phyloP scores from a whole-genome alignment of 192 early-diverging fungal species.

The Gigaspora rosea region DNA sequence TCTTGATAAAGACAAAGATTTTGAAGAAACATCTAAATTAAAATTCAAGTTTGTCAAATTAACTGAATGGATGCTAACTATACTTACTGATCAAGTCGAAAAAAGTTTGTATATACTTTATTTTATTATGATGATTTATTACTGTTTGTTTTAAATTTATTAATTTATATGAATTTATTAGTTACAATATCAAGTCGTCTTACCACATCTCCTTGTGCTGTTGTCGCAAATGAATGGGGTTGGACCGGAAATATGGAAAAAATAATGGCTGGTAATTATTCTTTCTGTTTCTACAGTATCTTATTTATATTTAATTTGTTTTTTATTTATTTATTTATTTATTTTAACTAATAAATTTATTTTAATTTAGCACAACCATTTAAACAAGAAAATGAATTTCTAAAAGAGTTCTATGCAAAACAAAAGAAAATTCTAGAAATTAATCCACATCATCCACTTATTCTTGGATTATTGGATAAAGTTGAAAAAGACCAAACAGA shows the following conservation, averaged over 20 bases:
- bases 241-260: slow-evolving; percentile 68
- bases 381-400: slow-evolving; percentile 49
- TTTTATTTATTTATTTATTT: not conserved
- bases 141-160: not conserved
- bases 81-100: slow-evolving; percentile 53
- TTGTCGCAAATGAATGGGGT: slow-evolving; percentile 63
- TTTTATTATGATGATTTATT: not conserved
- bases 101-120: slow-evolving; percentile 35
- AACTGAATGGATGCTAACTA: slow-evolving; percentile 55
- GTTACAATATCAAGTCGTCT: slow-evolving; percentile 75
- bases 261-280: slow-evolving; percentile 48
- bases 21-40: slow-evolving; percentile 48
- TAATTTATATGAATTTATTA: slow-evolving; percentile 39
- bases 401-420: slow-evolving; percentile 50
- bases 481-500: slow-evolving; percentile 50
- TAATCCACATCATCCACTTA: slow-evolving; percentile 67
- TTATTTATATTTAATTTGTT: not conserved
- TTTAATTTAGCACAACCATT: slow-evolving; percentile 47
- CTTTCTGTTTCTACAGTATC: not conserved
- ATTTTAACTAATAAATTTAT: not conserved
- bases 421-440: slow-evolving; percentile 72
- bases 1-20: slow-evolving; percentile 60
- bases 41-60: slow-evolving; percentile 57
- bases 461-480: slow-evolving; percentile 54
- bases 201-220: slow-evolving; percentile 75